phyloP scores from a whole-genome alignment of 176 grass and related monocot species.

The Oryza nivara region DNA sequence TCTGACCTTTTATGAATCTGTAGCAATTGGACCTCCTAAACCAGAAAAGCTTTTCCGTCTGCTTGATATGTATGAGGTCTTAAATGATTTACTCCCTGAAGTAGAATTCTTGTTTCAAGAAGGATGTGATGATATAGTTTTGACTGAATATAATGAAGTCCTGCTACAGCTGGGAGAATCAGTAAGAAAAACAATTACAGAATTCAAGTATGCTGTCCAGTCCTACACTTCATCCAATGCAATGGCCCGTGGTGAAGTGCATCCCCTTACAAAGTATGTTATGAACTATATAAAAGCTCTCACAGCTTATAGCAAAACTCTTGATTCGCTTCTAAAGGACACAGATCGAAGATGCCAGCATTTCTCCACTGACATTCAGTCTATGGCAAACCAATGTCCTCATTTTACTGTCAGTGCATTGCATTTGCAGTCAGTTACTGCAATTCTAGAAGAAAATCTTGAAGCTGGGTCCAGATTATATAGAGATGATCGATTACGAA shows the following conservation, averaged over 20 bases:
- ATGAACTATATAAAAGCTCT: constrained; percentile 95
- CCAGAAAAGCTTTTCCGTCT: constrained; percentile 79
- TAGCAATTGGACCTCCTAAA: constrained; percentile 67
- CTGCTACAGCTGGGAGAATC: constrained; percentile 68
- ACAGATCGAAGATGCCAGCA: constrained; percentile 42
- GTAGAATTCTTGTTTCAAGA: constrained; percentile 65
- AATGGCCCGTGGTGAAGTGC: constrained; percentile 62
- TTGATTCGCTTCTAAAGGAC: constrained; percentile 74
- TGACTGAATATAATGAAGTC: constrained; percentile 82
- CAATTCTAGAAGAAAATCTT: constrained; percentile 75
- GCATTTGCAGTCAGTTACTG: constrained; percentile 56
- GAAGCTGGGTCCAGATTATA: constrained; percentile 65
- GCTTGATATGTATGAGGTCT: constrained; percentile 82
- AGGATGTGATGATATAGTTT: constrained; percentile 52
- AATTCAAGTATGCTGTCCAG: constrained; percentile 74
- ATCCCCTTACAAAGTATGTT: constrained; percentile 89
- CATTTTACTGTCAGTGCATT: constrained; percentile 44
- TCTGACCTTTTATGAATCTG: constrained; percentile 62
- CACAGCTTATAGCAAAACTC: constrained; percentile 68
- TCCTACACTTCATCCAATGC: constrained; percentile 62
- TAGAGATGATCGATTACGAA: constrained; percentile 62
- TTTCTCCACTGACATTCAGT: constrained; percentile 41
- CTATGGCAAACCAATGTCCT: constrained; percentile 24
- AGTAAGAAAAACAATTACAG: constrained; percentile 54
- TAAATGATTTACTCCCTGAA: constrained; percentile 62